A percentile compares a stretch with the other conserved stretches of the same genome.
Evolutionary conservation across 768 basidiomycete genomes (phyloP).

Genomic region (Auriscalpium microsporum): DNA sequence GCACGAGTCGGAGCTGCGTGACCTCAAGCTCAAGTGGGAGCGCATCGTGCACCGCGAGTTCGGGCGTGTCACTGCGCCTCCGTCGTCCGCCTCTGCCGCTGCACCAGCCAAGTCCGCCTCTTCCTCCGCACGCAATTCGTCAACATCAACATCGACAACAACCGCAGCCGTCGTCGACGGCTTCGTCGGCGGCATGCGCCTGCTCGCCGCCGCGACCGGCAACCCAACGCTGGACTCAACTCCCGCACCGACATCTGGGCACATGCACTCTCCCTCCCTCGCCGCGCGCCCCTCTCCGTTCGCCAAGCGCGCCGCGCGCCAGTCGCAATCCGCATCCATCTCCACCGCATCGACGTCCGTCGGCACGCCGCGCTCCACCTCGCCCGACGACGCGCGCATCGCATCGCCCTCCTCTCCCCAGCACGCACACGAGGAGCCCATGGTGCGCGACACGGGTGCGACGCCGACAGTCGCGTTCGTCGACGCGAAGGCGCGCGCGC

Average conservation of each 20-base stretch:
- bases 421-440: slow-evolving; percentile 26
- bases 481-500: not conserved
- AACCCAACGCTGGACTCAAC: slow-evolving; percentile 23
- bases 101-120: not conserved
- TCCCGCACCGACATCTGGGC: slow-evolving; percentile 10
- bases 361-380: slow-evolving; percentile 26
- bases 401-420: slow-evolving; percentile 3
- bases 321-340: slow-evolving; percentile 6
- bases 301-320: slow-evolving; percentile 9
- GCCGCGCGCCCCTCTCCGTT: slow-evolving; percentile 9
- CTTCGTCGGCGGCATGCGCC: slow-evolving; percentile 58
- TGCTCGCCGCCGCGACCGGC: slow-evolving; percentile 41
- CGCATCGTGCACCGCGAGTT: slow-evolving; percentile 64
- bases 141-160: not conserved
- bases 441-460: slow-evolving; percentile 42
- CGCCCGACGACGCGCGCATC: slow-evolving; percentile 21
- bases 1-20: slow-evolving; percentile 66
- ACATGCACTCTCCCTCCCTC: slow-evolving; percentile 8
- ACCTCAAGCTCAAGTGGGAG: slow-evolving; percentile 80
- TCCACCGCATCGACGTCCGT: slow-evolving; percentile 20
- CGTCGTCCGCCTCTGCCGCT: slow-evolving; percentile 8
- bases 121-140: not conserved
- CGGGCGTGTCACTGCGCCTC: slow-evolving; percentile 19
- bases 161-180: slow-evolving; percentile 43
- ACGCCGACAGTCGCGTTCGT: slow-evolving; percentile 31